phyloP scores from a whole-genome alignment of 495 filamentous ascomycete genomes.

The Cetradonia linearis region DNA sequence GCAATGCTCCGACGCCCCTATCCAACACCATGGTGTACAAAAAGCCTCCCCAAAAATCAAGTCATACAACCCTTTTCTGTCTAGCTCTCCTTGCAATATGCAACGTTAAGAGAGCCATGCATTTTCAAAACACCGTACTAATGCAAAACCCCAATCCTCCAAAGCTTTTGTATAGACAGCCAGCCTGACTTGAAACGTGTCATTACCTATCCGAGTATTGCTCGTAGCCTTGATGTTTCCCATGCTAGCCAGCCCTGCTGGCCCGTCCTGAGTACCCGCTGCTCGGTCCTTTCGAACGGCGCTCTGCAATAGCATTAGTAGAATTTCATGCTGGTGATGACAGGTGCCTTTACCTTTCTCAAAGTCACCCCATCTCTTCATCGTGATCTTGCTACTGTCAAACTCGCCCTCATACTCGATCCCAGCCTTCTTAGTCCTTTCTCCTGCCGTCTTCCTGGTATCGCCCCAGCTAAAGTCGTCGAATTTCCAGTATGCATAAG shows the following conservation, averaged over 20 bases:
- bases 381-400: conserved; percentile 94
- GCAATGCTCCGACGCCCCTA: neutral
- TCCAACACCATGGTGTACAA: conserved; percentile 6
- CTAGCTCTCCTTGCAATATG: conserved; percentile 1
- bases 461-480: conserved; percentile 99
- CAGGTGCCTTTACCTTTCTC: conserved; percentile 52
- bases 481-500: conserved; percentile 98
- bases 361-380: conserved; percentile 97
- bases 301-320: conserved; percentile 26
- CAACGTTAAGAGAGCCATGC: neutral
- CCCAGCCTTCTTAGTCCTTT: conserved; percentile 65
- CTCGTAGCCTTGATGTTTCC: conserved; percentile 38
- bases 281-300: conserved; percentile 29
- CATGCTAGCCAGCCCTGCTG: conserved; percentile 30
- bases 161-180: neutral
- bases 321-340: neutral
- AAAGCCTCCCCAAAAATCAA: neutral
- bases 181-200: neutral
- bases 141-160: neutral
- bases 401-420: conserved; percentile 91
- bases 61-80: neutral
- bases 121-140: neutral
- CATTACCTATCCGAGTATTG: conserved; percentile 42
- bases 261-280: conserved; percentile 31
- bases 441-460: conserved; percentile 88